Percentiles rank a stretch among this genome's conserved stretches.
Evolutionary conservation across 2,329 filamentous ascomycete genomes (phyloP).

Genomic region (Paraconiothyrium sp.): DNA sequence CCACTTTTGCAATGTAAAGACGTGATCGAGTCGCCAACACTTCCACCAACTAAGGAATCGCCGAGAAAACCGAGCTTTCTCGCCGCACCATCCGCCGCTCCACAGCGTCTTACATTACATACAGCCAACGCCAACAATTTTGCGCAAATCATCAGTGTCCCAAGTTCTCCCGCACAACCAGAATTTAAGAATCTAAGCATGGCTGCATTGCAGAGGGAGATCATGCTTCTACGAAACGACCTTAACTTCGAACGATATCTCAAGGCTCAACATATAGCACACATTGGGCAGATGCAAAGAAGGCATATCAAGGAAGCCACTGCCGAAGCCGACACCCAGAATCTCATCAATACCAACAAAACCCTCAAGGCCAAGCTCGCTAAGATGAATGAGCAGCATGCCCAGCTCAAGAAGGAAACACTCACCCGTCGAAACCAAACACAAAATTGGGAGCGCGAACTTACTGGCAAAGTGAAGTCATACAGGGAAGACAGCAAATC

Average conservation of each 20-base stretch:
- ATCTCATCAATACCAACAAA: conserved; percentile 79
- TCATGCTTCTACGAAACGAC: conserved; percentile 81
- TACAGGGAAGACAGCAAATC: conserved; percentile 76
- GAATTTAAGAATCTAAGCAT: conserved; percentile 49
- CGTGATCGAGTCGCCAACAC: conserved; percentile 68
- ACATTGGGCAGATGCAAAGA: conserved; percentile 80
- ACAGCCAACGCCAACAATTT: conserved; percentile 49
- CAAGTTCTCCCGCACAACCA: conserved; percentile 36
- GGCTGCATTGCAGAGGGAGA: conserved; percentile 71
- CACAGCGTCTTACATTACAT: conserved; percentile 35
- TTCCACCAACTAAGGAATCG: conserved; percentile 59
- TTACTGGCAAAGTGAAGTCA: conserved; percentile 71
- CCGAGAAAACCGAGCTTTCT: conserved; percentile 35
- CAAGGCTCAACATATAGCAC: conserved; percentile 82
- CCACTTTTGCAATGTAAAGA: conserved; percentile 55
- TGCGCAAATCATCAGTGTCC: conserved; percentile 32
- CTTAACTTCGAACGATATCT: conserved; percentile 85
- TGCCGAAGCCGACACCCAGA: conserved; percentile 83
- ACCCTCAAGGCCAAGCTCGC: conserved; percentile 76
- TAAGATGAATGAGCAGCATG: conserved; percentile 75
- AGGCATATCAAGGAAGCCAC: conserved; percentile 80
- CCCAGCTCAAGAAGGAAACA: conserved; percentile 75
- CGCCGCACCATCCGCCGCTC: conserved; percentile 25
- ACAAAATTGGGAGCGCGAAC: conserved; percentile 80
- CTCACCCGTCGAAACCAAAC: conserved; percentile 76